Evolutionary conservation across 2,329 filamentous ascomycete species (phyloP).

Genomic region (Xylariaceae sp.): DNA sequence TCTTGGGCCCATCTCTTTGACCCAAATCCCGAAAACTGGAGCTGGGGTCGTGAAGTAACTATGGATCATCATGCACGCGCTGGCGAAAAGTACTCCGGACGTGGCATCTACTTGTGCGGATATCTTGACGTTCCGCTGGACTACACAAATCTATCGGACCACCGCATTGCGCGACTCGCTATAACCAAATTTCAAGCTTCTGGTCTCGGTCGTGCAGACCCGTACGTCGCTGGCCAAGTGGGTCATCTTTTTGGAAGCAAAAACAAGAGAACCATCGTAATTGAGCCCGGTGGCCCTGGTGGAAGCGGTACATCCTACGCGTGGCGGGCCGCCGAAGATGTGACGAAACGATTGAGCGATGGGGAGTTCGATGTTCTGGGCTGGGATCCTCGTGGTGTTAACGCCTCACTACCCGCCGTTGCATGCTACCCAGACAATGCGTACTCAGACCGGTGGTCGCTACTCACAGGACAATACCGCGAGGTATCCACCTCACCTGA

Average conservation of each 20-base stretch:
- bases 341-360: constrained; percentile 41
- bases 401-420: constrained; percentile 42
- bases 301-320: constrained; percentile 43
- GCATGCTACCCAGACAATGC: constrained; percentile 46
- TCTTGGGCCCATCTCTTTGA: constrained; percentile 43
- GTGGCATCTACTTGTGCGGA: constrained; percentile 20
- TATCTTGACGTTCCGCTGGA: constrained; percentile 21
- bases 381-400: constrained; percentile 54
- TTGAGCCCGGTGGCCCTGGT: constrained; percentile 50
- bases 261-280: constrained; percentile 45
- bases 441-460: constrained; percentile 45
- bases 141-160: constrained; percentile 13
- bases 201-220: constrained; percentile 36
- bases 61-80: not conserved
- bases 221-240: not conserved
- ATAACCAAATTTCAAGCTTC: constrained; percentile 48
- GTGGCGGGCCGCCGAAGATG: constrained; percentile 37
- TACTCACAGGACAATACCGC: constrained; percentile 38
- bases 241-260: constrained; percentile 31
- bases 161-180: constrained; percentile 42
- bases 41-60: constrained; percentile 37
- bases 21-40: constrained; percentile 44
- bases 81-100: constrained; percentile 25
- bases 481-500: constrained; percentile 35
- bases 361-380: constrained; percentile 46